Percentiles rank a stretch among this genome's conserved stretches.
These are phyloP conservation scores for Teunomyces stri DNA, from an alignment of 805 yeast genomes.

Conservation along the genomic window DNA sequence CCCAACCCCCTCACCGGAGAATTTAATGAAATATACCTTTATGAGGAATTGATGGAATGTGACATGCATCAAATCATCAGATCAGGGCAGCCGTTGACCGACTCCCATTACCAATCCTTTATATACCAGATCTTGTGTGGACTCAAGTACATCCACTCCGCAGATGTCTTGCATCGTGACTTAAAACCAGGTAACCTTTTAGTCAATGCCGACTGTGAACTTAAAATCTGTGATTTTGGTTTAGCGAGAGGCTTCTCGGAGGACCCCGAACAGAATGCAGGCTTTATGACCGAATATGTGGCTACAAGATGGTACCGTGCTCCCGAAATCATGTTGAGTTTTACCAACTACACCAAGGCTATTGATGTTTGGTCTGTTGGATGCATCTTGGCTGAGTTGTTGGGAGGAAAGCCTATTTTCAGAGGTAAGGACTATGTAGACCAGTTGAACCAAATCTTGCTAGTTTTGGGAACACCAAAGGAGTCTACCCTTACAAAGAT, in stretches of 20 bases:
- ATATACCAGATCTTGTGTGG: constrained; percentile 92
- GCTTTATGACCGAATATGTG: constrained; percentile 95
- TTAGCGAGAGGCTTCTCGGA: constrained; percentile 87
- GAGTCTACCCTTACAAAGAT: constrained; percentile 43
- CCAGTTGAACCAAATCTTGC: constrained; percentile 83
- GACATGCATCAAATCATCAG: constrained; percentile 97
- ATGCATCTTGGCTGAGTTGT: constrained; percentile 89
- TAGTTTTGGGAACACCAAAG: constrained; percentile 89
- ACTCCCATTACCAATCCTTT: constrained; percentile 92
- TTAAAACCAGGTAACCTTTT: constrained; percentile 90
- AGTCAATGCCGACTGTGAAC: constrained; percentile 94
- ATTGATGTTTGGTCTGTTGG: constrained; percentile 98
- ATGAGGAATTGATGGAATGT: constrained; percentile 97
- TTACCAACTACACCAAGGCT: constrained; percentile 93
- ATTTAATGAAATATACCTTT: constrained; percentile 88
- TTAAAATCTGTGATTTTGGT: constrained; percentile 96
- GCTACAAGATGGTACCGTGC: constrained; percentile 99
- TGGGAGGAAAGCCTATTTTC: constrained; percentile 89
- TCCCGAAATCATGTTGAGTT: constrained; percentile 94
- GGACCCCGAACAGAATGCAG: constrained; percentile 80
- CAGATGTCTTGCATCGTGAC: constrained; percentile 91
- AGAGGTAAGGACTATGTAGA: constrained; percentile 96
- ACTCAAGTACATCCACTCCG: constrained; percentile 81
- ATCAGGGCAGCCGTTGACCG: constrained; percentile 90
- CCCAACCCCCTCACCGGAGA: constrained; percentile 58